phyloP scores from a whole-genome alignment of 768 basidiomycete species.

The Tulasnella sp. region DNA sequence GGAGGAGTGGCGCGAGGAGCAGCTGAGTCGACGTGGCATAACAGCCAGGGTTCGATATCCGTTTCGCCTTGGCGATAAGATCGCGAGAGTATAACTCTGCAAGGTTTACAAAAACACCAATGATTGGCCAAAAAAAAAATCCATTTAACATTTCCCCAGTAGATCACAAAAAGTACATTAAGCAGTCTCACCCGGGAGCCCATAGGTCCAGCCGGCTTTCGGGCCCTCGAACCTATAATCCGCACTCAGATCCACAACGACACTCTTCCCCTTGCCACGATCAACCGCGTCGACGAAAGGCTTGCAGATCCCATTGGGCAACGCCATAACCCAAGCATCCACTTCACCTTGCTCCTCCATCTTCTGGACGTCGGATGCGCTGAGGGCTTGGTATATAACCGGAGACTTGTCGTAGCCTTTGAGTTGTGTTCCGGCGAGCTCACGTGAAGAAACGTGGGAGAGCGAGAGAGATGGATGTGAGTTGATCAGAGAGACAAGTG shows the following conservation, averaged over 20 bases:
- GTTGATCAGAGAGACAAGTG: constrained; percentile 77
- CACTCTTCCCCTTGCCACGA: constrained; percentile 54
- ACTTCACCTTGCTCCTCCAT: constrained; percentile 88
- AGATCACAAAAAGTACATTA: constrained; percentile 19
- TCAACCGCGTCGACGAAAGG: constrained; percentile 95
- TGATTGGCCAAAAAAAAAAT: background rate
- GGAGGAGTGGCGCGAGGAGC: constrained; percentile 79
- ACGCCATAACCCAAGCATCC: constrained; percentile 97
- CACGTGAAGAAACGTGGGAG: constrained; percentile 93
- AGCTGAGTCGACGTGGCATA: constrained; percentile 91
- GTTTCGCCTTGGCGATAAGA: constrained; percentile 54
- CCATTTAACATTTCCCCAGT: constrained; percentile 22
- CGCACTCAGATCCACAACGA: constrained; percentile 85
- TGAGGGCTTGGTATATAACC: constrained; percentile 73
- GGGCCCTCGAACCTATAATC: constrained; percentile 66
- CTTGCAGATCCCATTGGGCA: constrained; percentile 95
- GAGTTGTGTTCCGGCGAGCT: constrained; percentile 74
- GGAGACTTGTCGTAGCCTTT: constrained; percentile 68
- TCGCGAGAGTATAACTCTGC: constrained; percentile 81
- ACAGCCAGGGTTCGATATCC: constrained; percentile 96
- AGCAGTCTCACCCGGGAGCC: constrained; percentile 82
- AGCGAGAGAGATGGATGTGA: constrained; percentile 81
- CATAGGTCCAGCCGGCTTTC: constrained; percentile 92
- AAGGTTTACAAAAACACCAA: constrained; percentile 28
- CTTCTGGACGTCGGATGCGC: constrained; percentile 61